Base-by-base conservation (phyloP, 2,329 filamentous ascomycete species). In the Cordyceps tenuipes region DNA sequence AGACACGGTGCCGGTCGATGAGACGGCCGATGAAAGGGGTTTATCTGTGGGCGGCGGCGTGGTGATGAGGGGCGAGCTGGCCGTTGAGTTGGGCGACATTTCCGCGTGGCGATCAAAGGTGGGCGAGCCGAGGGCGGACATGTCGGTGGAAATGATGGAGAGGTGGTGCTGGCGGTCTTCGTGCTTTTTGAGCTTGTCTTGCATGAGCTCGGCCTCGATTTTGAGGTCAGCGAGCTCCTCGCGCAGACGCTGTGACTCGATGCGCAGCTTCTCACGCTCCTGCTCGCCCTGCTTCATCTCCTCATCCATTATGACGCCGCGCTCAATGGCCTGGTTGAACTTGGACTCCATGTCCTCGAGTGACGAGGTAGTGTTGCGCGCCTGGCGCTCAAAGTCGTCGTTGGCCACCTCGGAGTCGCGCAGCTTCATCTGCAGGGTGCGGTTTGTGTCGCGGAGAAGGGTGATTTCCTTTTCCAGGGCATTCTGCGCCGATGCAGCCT, bases 381-480 rank as follows among this genome's bases (percentile, higher is more conserved):
- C 93, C 76, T 97, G 93, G 65, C 91, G 87, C 78, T 99, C 94
- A 71, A 93, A 97, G 74, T 99, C 94, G 79, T 99, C 94, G 76
- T 97, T 99, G 71, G 90, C 91, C 59, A 99, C 94, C 75, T 99
- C 94, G 67, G 93, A 96, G 72, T 99, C 94, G 66, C 94, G 87
- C 61, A 99, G 78, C 73, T 83, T 90, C 64, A 96, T 79, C 68
- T 94, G 89, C 63, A 97, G 76, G 3, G 87, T 86, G 65, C 94
- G 82, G 73, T 91, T 95, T 53, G 85, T 74, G 65, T 99, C 92
- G 69, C 94, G 88, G 67, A 99, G 81, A 9, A 83, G 88, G 7
- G 94, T 99, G 68, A 99, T 92, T 74, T 99, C 94, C 75, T 97
- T 97, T 75, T 99, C 92, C 57, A 99, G 82, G 4, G 81, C 79